phyloP scores from a whole-genome alignment of 78 protist genomes.

The Anaeramoeba flamelloides region DNA sequence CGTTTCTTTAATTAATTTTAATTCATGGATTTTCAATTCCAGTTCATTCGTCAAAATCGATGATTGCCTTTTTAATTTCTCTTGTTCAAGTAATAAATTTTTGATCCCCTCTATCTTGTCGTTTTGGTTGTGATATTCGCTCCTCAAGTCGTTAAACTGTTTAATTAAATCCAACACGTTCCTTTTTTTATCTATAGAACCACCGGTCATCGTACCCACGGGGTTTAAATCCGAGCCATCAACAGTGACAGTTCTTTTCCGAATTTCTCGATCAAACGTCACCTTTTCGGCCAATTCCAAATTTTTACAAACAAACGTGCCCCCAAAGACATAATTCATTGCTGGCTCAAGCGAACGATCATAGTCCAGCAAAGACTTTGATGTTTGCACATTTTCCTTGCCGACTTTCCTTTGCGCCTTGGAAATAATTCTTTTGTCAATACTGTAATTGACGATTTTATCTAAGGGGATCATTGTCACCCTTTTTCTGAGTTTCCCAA shows the following conservation, averaged over 20 bases:
- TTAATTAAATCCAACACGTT: neutral
- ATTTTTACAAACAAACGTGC: constrained; percentile 58
- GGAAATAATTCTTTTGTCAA: constrained; percentile 9
- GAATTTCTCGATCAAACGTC: constrained; percentile 42
- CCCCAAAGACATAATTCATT: constrained; percentile 80
- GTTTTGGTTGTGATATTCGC: neutral
- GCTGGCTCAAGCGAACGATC: constrained; percentile 51
- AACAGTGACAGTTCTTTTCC: constrained; percentile 61
- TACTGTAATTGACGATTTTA: constrained; percentile 34
- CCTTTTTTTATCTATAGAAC: constrained; percentile 15
- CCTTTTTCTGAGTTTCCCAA: constrained; percentile 45
- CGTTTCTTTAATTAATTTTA: neutral
- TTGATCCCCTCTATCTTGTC: neutral
- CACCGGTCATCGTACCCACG: constrained; percentile 86
- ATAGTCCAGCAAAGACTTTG: constrained; percentile 49
- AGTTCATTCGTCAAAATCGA: neutral
- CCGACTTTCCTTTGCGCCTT: constrained; percentile 30
- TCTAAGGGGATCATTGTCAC: constrained; percentile 90
- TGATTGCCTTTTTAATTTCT: neutral
- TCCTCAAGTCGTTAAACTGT: neutral
- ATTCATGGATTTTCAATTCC: neutral
- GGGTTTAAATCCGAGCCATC: constrained; percentile 93
- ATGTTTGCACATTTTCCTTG: constrained; percentile 12
- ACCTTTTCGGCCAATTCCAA: constrained; percentile 39
- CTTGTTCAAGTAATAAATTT: neutral